A percentile compares a stretch with the other conserved stretches of the same genome.
phyloP scores from a whole-genome alignment of 768 basidiomycete species.

The Guyanaporus albipodus region DNA sequence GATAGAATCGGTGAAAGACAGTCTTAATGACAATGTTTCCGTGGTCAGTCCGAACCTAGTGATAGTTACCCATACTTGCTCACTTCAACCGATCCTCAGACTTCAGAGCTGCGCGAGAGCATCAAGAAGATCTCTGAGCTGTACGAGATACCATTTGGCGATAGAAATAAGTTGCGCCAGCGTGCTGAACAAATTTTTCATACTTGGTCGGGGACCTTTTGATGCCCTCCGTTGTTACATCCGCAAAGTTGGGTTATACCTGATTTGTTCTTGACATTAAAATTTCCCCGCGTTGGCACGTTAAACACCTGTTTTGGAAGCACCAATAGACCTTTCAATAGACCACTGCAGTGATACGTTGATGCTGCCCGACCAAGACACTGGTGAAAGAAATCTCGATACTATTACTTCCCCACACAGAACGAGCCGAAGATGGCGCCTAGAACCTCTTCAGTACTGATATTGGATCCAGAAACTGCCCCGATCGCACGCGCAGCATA shows the following conservation, averaged over 20 bases:
- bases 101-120: constrained; percentile 14
- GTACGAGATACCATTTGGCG: constrained; percentile 30
- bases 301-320: neutral
- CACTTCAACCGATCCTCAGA: constrained; percentile 10
- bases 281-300: neutral
- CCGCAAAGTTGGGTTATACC: constrained; percentile 4
- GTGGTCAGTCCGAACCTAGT: constrained; percentile 14
- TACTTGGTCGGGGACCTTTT: constrained; percentile 13
- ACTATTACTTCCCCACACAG: constrained; percentile 75
- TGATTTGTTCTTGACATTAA: neutral
- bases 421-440: constrained; percentile 83
- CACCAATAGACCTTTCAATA: neutral
- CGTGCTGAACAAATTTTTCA: constrained; percentile 17
- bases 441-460: constrained; percentile 80
- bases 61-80: neutral
- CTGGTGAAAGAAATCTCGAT: neutral
- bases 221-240: neutral
- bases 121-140: constrained; percentile 25
- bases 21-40: constrained; percentile 2
- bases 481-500: constrained; percentile 85
- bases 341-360: constrained; percentile 3
- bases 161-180: constrained; percentile 24
- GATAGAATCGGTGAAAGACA: constrained; percentile 25
- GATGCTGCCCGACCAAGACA: neutral
- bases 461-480: constrained; percentile 65